Conservation (phyloP, 768 basidiomycete genomes). For the Pleurotus pulmonarius region DNA sequence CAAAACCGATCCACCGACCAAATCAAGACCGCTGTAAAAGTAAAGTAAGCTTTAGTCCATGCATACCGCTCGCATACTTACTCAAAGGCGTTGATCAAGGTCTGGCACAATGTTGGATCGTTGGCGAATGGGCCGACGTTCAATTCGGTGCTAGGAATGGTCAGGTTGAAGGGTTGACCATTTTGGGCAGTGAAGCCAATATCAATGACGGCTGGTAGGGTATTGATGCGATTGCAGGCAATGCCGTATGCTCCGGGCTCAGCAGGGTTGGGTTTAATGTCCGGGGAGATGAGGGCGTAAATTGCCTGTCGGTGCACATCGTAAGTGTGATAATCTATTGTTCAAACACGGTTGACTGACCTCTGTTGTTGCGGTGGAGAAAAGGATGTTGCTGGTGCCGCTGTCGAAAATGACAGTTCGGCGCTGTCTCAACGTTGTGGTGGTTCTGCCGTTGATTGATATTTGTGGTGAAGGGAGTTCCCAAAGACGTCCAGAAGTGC, state of each 20-base stretch:
- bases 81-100: constrained; percentile 57
- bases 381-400: constrained; percentile 54
- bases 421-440: constrained; percentile 29
- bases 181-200: constrained; percentile 50
- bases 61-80: neutral
- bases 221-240: constrained; percentile 40
- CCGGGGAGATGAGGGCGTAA: constrained; percentile 54
- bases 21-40: constrained; percentile 26
- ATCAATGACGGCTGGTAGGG: constrained; percentile 48
- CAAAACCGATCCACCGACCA: constrained; percentile 52
- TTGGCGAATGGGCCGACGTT: constrained; percentile 54
- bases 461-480: constrained; percentile 39
- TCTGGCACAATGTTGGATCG: constrained; percentile 47
- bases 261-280: constrained; percentile 47
- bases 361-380: constrained; percentile 44
- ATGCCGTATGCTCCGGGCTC: constrained; percentile 56
- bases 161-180: constrained; percentile 49
- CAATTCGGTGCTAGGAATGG: constrained; percentile 54
- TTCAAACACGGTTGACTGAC: constrained; percentile 19
- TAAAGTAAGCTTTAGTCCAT: neutral
- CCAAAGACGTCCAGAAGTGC: constrained; percentile 37
- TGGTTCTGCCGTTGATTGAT: constrained; percentile 52
- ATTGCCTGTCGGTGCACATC: constrained; percentile 36
- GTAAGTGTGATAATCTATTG: constrained; percentile 6
- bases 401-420: constrained; percentile 54